These are phyloP conservation scores for Cytospora chrysosperma DNA, from an alignment of 2,329 filamentous ascomycete species.

Conservation along the genomic window DNA sequence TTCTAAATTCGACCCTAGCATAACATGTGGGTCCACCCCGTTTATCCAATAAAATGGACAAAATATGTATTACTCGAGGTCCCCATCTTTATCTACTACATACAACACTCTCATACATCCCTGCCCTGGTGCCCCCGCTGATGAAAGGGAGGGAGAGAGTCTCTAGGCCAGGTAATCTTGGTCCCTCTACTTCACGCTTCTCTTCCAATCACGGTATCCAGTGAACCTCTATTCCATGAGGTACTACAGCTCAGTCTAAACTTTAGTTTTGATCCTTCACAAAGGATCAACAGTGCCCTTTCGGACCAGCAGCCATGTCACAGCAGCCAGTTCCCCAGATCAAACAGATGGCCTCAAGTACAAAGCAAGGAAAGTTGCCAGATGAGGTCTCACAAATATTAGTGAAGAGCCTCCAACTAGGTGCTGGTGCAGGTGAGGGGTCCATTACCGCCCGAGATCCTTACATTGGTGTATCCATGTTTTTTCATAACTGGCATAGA, in stretches of 20 bases:
- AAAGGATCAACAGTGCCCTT: conserved; percentile 1
- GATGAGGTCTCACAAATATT: conserved; percentile 46
- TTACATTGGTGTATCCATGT: background rate
- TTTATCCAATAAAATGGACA: background rate
- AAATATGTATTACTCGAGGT: conserved; percentile 4
- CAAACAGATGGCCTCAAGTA: background rate
- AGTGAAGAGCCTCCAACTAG: conserved; percentile 56
- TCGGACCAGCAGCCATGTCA: conserved; percentile 6
- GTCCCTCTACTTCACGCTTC: background rate
- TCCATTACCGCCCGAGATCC: no score
- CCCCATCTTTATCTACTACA: background rate
- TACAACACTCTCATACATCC: background rate
- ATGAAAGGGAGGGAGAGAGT: background rate
- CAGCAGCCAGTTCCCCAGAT: background rate
- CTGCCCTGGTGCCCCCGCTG: background rate
- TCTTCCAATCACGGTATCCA: background rate
- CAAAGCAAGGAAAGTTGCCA: conserved; percentile 35
- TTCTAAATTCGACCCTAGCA: background rate
- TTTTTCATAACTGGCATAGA: background rate
- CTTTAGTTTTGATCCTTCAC: background rate
- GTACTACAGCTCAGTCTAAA: background rate
- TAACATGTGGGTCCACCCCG: background rate
- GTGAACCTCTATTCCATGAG: background rate
- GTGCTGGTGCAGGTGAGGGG: conserved; percentile 55
- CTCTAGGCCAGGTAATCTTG: background rate